These are phyloP conservation scores for Fusarium goolgardi DNA, from an alignment of 2,329 filamentous ascomycete genomes.

Conservation along the genomic window DNA sequence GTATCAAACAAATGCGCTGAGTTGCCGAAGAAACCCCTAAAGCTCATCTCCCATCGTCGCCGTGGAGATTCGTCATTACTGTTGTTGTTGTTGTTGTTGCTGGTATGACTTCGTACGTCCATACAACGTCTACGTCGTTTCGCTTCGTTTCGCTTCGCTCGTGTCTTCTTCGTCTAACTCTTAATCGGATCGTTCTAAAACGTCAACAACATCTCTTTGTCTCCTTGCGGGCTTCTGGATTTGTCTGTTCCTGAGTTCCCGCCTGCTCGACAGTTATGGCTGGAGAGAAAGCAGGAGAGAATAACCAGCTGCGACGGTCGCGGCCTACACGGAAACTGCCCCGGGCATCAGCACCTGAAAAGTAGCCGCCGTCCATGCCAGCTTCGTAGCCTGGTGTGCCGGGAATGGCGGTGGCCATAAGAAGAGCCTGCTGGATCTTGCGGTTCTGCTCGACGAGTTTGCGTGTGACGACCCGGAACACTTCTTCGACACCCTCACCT, in stretches of 20 bases:
- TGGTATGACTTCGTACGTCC: slow-evolving; percentile 14
- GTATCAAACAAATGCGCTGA: slow-evolving; percentile 46
- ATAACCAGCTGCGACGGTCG: slow-evolving; percentile 70
- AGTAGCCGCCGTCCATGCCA: slow-evolving; percentile 62
- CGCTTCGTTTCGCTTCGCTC: slow-evolving; percentile 11
- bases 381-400: slow-evolving; percentile 61
- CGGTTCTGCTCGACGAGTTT: slow-evolving; percentile 74
- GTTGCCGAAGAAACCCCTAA: slow-evolving; percentile 31
- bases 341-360: slow-evolving; percentile 61
- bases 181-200: neutral
- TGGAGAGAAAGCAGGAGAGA: slow-evolving; percentile 65
- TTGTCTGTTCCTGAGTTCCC: slow-evolving; percentile 48
- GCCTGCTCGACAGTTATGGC: slow-evolving; percentile 61
- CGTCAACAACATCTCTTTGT: slow-evolving; percentile 49
- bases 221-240: slow-evolving; percentile 42
- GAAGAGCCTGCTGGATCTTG: slow-evolving; percentile 69
- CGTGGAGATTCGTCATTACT: slow-evolving; percentile 17
- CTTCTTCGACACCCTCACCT: slow-evolving; percentile 95
- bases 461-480: slow-evolving; percentile 78
- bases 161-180: neutral
- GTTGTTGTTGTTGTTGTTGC: slow-evolving; percentile 9
- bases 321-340: slow-evolving; percentile 68
- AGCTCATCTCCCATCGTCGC: slow-evolving; percentile 25
- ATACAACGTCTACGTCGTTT: slow-evolving; percentile 27
- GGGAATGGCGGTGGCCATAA: slow-evolving; percentile 65